Evolutionary conservation across 108 stramenopile genomes (phyloP), one percentile per base, ranked within the genome.

Genomic region (Epithemia pelagica): DNA sequence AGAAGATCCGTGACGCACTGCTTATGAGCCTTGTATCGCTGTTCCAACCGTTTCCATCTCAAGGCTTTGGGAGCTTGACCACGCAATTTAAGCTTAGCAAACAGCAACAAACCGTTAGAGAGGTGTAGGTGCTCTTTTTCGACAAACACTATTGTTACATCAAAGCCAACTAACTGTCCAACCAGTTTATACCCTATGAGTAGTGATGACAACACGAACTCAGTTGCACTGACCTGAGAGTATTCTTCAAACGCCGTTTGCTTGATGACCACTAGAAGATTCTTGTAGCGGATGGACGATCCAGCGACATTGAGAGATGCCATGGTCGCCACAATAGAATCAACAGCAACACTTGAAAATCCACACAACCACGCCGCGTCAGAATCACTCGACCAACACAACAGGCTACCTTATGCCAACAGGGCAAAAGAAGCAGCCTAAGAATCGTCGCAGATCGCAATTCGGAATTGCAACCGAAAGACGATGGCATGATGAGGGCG

Each of bases 51-150:
- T 54, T 82, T 81, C 97, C 97, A 98, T 20, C 96, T 84, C 23
- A 98, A 76, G 15, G 97, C 96, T 72, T 96, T 94, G 55, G 97
- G 97, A 24, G 97, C 96, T 72, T 92, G 90, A 28, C 97, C 97
- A 26, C 96, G 87, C 2, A 90, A 74, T 71, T 96, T 96, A n/a
- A 98, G n/a, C n/a, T n/a, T n/a, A n/a, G n/a, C n/a, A n/a, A n/a
- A n/a, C n/a, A n/a, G n/a, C n/a, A n/a, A n/a, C n/a, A n/a, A n/a
- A 67, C 76, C 96, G 89, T 24, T 60, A 65, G 54, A 68, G 61
- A 54, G 15, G n/a, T n/a, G n/a, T n/a, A 63, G n/a, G 19, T n/a
- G n/a, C n/a, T n/a, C n/a, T n/a, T n/a, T n/a, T n/a, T n/a, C n/a
- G n/a, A n/a, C n/a, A n/a, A n/a, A n/a, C n/a, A n/a, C n/a, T n/a